phyloP scores from a whole-genome alignment of 1,139 yeast species.

The Zygosaccharomyces pseudobailii region DNA sequence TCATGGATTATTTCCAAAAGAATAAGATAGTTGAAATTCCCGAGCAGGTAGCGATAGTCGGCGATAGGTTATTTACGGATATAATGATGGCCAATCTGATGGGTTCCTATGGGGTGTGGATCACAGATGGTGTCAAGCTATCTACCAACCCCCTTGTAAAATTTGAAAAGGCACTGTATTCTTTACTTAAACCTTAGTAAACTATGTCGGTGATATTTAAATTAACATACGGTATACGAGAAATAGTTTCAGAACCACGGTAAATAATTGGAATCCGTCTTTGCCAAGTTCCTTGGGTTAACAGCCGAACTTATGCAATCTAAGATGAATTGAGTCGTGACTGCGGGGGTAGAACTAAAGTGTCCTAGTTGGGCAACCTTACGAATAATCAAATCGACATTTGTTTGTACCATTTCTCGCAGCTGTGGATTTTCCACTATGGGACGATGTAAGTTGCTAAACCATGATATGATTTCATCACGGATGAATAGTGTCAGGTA shows the following conservation, averaged over 20 bases:
- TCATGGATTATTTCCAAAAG: slow-evolving; percentile 51
- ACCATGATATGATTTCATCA: slow-evolving; percentile 94
- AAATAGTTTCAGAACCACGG: slow-evolving; percentile 55
- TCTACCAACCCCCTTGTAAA: slow-evolving; percentile 20
- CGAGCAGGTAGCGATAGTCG: slow-evolving; percentile 73
- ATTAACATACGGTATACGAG: background rate
- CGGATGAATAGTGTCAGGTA: slow-evolving; percentile 87
- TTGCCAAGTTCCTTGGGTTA: slow-evolving; percentile 88
- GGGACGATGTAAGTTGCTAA: slow-evolving; percentile 67
- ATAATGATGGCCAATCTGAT: slow-evolving; percentile 89
- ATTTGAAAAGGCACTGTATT: slow-evolving; percentile 25
- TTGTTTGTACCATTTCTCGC: slow-evolving; percentile 80
- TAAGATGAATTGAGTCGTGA: slow-evolving; percentile 89
- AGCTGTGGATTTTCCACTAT: slow-evolving; percentile 65
- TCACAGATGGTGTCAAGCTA: slow-evolving; percentile 60
- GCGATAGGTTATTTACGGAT: slow-evolving; percentile 89
- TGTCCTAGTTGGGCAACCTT: slow-evolving; percentile 70
- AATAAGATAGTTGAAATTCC: slow-evolving; percentile 48
- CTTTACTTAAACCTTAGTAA: background rate
- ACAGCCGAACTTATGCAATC: slow-evolving; percentile 95
- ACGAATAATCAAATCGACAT: slow-evolving; percentile 81
- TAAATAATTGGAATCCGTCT: slow-evolving; percentile 94
- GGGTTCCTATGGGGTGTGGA: slow-evolving; percentile 87
- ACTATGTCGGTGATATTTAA: background rate
- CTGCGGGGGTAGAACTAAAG: slow-evolving; percentile 64